Conservation (phyloP, 495 filamentous ascomycete species). For the Darksidea phi region DNA sequence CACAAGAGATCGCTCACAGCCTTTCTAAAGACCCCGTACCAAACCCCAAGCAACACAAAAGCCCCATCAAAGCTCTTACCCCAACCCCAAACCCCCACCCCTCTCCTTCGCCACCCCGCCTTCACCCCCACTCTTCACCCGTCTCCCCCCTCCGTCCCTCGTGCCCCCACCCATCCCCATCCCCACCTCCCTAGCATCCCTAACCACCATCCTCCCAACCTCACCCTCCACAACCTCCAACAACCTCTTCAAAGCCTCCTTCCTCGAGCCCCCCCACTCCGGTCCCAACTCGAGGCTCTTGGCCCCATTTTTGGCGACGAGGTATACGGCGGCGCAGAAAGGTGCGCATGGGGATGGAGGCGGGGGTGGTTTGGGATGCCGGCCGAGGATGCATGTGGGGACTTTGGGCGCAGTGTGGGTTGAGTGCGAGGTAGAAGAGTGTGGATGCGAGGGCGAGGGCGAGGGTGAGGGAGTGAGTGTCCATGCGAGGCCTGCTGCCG, state of each 20-base stretch:
- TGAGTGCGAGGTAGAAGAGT: too few species aligned
- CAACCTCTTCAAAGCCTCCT: not conserved
- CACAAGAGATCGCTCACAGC: too few species aligned
- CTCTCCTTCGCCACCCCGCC: too few species aligned
- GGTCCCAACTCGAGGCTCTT: conserved; percentile 1
- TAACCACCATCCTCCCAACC: conserved; percentile 4
- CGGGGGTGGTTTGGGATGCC: conserved; percentile 9
- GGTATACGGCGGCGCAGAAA: conserved; percentile 3
- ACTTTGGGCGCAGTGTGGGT: too few species aligned
- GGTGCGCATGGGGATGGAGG: not conserved
- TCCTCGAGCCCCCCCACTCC: not conserved
- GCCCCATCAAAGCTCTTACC: too few species aligned
- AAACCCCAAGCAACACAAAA: too few species aligned
- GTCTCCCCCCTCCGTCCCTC: too few species aligned
- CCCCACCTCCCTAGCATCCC: not conserved
- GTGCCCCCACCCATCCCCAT: too few species aligned
- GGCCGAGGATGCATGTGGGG: not conserved
- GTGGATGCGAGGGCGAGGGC: too few species aligned
- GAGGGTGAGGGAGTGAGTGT: not conserved
- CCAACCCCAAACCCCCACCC: too few species aligned
- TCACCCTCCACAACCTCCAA: conserved; percentile 2
- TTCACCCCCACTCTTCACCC: too few species aligned
- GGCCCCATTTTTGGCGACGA: not conserved
- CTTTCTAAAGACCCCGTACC: too few species aligned
- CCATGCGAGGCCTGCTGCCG: not conserved